Evolutionary conservation across 306 rosid genomes (phyloP).

Genomic region (Medicago truncatula): MtrunA17r5.0-ANR NC_053044.1:58913001-58913500

Average conservation of each 20-base stretch:
- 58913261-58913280: background rate
- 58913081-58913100: background rate
- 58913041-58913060: background rate
- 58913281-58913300: background rate
- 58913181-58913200: background rate
- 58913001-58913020: background rate
- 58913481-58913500: conserved; percentile 7
- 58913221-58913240: background rate
- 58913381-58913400: conserved; percentile 16
- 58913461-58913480: background rate
- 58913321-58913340: conserved; percentile 2
- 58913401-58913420: conserved; percentile 18
- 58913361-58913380: conserved; percentile 8
- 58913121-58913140: background rate
- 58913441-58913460: conserved; percentile 28
- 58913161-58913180: background rate
- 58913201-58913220: conserved; percentile 5
- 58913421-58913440: conserved; percentile 9
- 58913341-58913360: background rate
- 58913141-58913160: background rate
- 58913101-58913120: background rate
- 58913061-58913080: background rate
- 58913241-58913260: background rate
- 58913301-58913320: background rate
- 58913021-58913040: background rate